Base-by-base conservation (phyloP, 345 rosid species). In the Acer yangbiense region DNA sequence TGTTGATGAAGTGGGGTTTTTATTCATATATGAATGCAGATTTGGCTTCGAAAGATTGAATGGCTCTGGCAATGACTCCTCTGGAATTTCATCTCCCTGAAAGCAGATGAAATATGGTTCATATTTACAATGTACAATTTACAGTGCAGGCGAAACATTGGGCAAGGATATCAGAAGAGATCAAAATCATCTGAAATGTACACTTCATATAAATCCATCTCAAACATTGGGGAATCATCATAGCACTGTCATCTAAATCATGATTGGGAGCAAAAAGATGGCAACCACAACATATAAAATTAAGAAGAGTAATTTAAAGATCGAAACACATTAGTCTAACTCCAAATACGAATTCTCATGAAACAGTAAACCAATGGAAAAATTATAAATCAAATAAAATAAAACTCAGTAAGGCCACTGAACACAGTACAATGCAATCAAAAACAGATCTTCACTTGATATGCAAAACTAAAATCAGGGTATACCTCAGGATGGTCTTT, bases 41-140 rank as follows among this genome's bases (percentile, higher is more conserved):
- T 64, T 54, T 46, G 70, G 70, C 79, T 85, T 83, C 25, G 69
- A 68, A 52, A 58, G 74, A 78, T 84, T 87, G 83, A 86, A 97
- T 2, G 93, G 90, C 80, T 89, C 96, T 1, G 98, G 98, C 64
- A 97, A 88, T 14, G 80, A 76, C 39, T 83, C 96, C 76, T 88
- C 90, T 1, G 98, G 99, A 82, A 97, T 79, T 64, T 90, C 94
- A 76, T 85, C 97, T 71, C 85, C 93, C 98, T 94, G 85, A 68
- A 88, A 74, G 9, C 35, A 58, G n/a, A 55, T 60, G 61, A 78
- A 74, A 35, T 43, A 46, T 16, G 21, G 69, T 29, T 39, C 6
- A 64, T 44, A 77, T 55, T 52, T 54, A 17, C 17, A 13, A 54
- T 41, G 9, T 13, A 12, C 50, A 67, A 72, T 25, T 25, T 41